Evolutionary conservation across 1,139 yeast genomes (phyloP).

Genomic region (Pichia sp.): DNA sequence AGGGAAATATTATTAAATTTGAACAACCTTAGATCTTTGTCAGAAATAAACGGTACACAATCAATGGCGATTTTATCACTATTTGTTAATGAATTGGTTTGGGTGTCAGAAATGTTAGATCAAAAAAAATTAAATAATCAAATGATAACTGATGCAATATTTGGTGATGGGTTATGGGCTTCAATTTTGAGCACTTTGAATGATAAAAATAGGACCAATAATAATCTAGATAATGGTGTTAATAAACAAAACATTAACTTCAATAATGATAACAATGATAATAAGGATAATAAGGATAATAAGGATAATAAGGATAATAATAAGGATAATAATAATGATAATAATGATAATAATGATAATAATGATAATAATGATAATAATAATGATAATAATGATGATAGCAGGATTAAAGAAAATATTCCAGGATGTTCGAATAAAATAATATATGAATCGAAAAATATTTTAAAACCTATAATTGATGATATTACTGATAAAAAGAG

Average conservation of each 20-base stretch:
- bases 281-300: not conserved
- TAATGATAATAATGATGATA: not conserved
- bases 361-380: not conserved
- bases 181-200: not conserved
- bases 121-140: not conserved
- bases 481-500: not conserved
- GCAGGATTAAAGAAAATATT: too few relatives aligned
- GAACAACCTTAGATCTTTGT: slow-evolving; percentile 4
- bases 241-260: not conserved
- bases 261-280: not conserved
- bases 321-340: not conserved
- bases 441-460: not conserved
- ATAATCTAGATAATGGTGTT: not conserved
- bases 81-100: slow-evolving; percentile 9
- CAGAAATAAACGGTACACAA: slow-evolving; percentile 17
- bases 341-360: not conserved
- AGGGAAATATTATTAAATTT: slow-evolving; percentile 9
- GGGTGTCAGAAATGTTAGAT: slow-evolving; percentile 7
- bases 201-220: not conserved
- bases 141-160: slow-evolving; percentile 6
- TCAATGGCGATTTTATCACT: slow-evolving; percentile 17
- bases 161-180: slow-evolving; percentile 7
- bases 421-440: too few relatives aligned
- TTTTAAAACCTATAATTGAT: slow-evolving; percentile 1
- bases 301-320: not conserved